Evolutionary conservation across 148 eudicot species (phyloP).

Genomic region (Spergularia marina): DNA sequence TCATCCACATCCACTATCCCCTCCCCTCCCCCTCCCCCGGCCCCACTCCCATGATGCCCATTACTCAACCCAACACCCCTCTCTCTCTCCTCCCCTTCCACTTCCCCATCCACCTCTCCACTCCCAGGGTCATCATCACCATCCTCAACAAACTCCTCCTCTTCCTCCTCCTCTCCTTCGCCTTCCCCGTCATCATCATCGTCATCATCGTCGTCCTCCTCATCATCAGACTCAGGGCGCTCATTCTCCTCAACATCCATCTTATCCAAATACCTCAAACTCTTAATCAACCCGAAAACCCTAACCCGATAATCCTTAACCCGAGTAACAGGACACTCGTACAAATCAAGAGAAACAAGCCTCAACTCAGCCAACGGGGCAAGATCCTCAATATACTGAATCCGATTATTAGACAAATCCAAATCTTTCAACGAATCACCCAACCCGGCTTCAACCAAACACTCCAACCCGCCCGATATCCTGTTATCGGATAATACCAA

Average conservation of each 20-base stretch:
- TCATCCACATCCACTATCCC: constrained; percentile 75
- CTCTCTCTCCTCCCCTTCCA: constrained; percentile 15
- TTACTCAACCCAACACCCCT: constrained; percentile 34
- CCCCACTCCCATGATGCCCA: constrained; percentile 31
- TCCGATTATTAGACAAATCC: constrained; percentile 86
- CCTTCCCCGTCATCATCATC: constrained; percentile 64
- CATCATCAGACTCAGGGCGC: constrained; percentile 75
- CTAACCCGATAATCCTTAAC: constrained; percentile 75
- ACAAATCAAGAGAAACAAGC: constrained; percentile 80
- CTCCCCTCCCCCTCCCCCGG: no score
- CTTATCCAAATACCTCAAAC: constrained; percentile 89
- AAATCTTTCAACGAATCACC: constrained; percentile 58
- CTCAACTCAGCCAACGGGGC: constrained; percentile 60
- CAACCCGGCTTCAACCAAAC: constrained; percentile 61
- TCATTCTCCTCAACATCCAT: constrained; percentile 83
- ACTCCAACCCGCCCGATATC: constrained; percentile 70
- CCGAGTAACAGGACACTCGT: constrained; percentile 96
- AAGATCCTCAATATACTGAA: constrained; percentile 63
- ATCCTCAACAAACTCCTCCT: constrained; percentile 34
- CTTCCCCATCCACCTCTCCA: constrained; percentile 43
- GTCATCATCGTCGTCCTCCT: constrained; percentile 54
- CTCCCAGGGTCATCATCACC: constrained; percentile 37
- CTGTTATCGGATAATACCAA: constrained; percentile 77
- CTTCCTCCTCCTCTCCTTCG: constrained; percentile 39
- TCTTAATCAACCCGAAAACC: constrained; percentile 78